These are phyloP conservation scores for Ogataea trehalophila DNA, from an alignment of 805 yeast genomes.

Conservation along the genomic window DNA sequence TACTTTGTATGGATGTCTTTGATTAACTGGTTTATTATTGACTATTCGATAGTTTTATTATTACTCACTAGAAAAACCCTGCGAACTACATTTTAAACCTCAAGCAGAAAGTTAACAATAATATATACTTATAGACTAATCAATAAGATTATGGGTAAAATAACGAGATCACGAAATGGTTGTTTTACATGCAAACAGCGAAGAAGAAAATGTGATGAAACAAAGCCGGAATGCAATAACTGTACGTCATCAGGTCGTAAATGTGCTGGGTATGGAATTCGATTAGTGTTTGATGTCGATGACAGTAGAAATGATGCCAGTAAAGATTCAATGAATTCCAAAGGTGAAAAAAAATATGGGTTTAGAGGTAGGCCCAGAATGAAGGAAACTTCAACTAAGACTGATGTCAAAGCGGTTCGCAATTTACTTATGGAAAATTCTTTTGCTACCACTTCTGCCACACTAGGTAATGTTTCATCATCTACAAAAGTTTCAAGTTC, in stretches of 20 bases:
- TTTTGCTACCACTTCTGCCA: too few relatives aligned
- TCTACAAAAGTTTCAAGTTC: too few relatives aligned
- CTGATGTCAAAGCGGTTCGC: too few relatives aligned
- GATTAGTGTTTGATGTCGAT: constrained; percentile 47
- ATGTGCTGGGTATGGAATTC: constrained; percentile 48
- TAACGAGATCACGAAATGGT: constrained; percentile 50
- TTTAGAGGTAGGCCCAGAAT: constrained; percentile 41
- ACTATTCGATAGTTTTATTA: too few relatives aligned
- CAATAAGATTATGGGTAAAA: constrained; percentile 27
- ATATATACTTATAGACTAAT: background rate
- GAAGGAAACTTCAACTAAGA: constrained; percentile 18
- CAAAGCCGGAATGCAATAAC: constrained; percentile 46
- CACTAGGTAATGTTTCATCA: too few relatives aligned
- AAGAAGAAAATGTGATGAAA: constrained; percentile 53
- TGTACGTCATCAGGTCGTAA: constrained; percentile 38
- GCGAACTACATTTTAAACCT: too few relatives aligned
- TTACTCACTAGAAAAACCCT: too few relatives aligned
- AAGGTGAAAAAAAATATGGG: constrained; percentile 36
- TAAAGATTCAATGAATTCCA: constrained; percentile 14
- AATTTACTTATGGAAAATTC: too few relatives aligned
- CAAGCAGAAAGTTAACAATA: background rate
- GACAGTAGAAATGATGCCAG: constrained; percentile 33
- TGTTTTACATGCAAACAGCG: constrained; percentile 55
- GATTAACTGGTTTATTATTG: too few relatives aligned
- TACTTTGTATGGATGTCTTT: too few relatives aligned